phyloP scores from a whole-genome alignment of 2,329 filamentous ascomycete species.

The Pochonia chlamydosporia region DNA sequence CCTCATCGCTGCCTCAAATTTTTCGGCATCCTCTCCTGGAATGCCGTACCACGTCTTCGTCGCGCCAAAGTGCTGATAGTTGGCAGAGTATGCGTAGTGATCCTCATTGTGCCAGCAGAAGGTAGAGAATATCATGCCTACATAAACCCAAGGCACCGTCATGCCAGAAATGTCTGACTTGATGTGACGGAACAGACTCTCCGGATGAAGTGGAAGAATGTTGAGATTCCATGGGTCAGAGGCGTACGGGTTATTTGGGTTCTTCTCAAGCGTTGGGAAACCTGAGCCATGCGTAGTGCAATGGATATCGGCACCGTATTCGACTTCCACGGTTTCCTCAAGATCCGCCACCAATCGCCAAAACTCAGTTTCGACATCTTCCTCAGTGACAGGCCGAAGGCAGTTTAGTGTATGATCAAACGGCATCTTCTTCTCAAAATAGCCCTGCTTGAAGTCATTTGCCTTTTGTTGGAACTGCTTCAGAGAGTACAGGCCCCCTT shows the following conservation, averaged over 20 bases:
- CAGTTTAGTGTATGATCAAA: slow-evolving; percentile 80
- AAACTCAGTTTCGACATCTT: slow-evolving; percentile 94
- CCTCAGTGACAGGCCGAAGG: slow-evolving; percentile 77
- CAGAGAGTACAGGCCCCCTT: slow-evolving; percentile 90
- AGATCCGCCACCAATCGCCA: slow-evolving; percentile 92
- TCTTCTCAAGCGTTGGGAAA: slow-evolving; percentile 88
- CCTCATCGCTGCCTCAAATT: slow-evolving; percentile 92
- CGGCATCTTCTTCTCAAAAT: slow-evolving; percentile 87
- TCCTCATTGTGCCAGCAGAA: slow-evolving; percentile 99
- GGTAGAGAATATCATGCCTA: slow-evolving; percentile 98
- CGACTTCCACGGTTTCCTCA: slow-evolving; percentile 93
- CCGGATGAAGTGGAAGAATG: slow-evolving; percentile 79
- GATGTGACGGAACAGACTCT: slow-evolving; percentile 93
- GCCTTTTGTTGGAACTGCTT: slow-evolving; percentile 96
- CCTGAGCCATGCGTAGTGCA: slow-evolving; percentile 96
- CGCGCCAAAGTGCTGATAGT: slow-evolving; percentile 96
- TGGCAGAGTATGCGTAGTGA: slow-evolving; percentile 95
- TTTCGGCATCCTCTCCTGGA: slow-evolving; percentile 85
- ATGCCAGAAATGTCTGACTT: slow-evolving; percentile 98
- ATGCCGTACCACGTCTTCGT: slow-evolving; percentile 99
- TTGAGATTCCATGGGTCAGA: slow-evolving; percentile 96
- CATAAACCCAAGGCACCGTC: slow-evolving; percentile 98
- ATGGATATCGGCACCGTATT: slow-evolving; percentile 97
- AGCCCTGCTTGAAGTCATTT: slow-evolving; percentile 87
- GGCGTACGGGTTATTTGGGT: slow-evolving; percentile 81